Evolutionary conservation across 2,329 filamentous ascomycete species (phyloP).

Genomic region (Albifimbria verrucaria): DNA sequence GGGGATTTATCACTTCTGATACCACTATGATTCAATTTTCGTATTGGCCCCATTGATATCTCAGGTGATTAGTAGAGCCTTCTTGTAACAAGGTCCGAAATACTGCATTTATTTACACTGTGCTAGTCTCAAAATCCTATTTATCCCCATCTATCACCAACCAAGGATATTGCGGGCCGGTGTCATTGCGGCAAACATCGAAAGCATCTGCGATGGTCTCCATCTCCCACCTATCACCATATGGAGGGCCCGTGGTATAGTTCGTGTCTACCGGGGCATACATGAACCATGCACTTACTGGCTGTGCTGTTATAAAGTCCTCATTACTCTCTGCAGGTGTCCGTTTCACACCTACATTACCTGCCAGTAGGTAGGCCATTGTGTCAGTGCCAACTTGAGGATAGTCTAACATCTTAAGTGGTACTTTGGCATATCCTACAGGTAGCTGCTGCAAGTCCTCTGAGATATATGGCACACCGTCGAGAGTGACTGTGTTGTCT

Average conservation of each 20-base stretch:
- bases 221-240: slow-evolving; percentile 20
- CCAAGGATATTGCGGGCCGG: too few relatives aligned
- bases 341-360: slow-evolving; percentile 32
- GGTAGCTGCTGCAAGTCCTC: slow-evolving; percentile 25
- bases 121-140: too few relatives aligned
- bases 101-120: too few relatives aligned
- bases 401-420: slow-evolving; percentile 34
- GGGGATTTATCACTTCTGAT: too few relatives aligned
- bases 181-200: not conserved
- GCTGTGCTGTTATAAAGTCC: slow-evolving; percentile 25
- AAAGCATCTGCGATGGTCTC: slow-evolving; percentile 10
- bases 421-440: slow-evolving; percentile 36
- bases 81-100: too few relatives aligned
- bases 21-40: too few relatives aligned
- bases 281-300: slow-evolving; percentile 37
- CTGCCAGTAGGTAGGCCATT: slow-evolving; percentile 33
- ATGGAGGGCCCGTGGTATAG: slow-evolving; percentile 10
- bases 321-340: slow-evolving; percentile 11
- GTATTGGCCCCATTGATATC: too few relatives aligned
- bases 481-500: slow-evolving; percentile 16
- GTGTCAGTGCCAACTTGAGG: slow-evolving; percentile 20
- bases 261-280: slow-evolving; percentile 31
- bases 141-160: too few relatives aligned
- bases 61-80: too few relatives aligned
- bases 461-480: slow-evolving; percentile 25